These are phyloP conservation scores for Hapsidospora chrysogenum DNA, from an alignment of 495 filamentous ascomycete genomes.

Conservation along the genomic window DNA sequence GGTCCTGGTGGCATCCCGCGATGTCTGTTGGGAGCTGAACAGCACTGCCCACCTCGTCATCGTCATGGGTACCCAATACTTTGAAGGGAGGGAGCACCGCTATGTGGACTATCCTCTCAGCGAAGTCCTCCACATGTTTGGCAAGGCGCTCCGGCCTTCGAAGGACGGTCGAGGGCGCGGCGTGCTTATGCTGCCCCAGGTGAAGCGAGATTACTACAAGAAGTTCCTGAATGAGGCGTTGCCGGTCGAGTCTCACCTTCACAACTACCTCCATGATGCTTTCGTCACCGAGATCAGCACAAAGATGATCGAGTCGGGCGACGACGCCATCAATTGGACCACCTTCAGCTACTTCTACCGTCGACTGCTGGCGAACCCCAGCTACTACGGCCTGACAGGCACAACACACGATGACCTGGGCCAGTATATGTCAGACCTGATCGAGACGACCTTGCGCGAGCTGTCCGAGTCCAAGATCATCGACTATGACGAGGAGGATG, in stretches of 20 bases:
- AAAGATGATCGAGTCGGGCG: constrained; percentile 79
- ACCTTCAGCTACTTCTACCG: constrained; percentile 99
- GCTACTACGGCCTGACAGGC: constrained; percentile 83
- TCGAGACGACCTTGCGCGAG: constrained; percentile 85
- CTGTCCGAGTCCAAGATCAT: constrained; percentile 89
- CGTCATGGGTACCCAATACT: constrained; percentile 98
- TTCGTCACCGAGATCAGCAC: constrained; percentile 96
- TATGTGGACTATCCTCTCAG: constrained; percentile 95
- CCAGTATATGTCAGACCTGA: constrained; percentile 85
- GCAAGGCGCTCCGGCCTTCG: constrained; percentile 67
- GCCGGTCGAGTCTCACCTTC: constrained; percentile 87
- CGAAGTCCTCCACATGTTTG: constrained; percentile 99
- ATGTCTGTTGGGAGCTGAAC: constrained; percentile 93
- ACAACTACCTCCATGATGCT: constrained; percentile 80
- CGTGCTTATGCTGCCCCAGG: constrained; percentile 84
- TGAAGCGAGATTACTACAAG: constrained; percentile 94
- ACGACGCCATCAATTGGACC: constrained; percentile 96
- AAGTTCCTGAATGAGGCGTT: constrained; percentile 96
- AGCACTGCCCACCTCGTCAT: constrained; percentile 78
- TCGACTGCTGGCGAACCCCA: constrained; percentile 89
- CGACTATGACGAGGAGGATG: constrained; percentile 92
- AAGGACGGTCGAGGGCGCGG: constrained; percentile 68
- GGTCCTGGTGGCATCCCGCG: constrained; percentile 79
- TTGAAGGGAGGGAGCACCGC: constrained; percentile 88
- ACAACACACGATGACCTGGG: constrained; percentile 86